Conservation (phyloP, 768 basidiomycete species). For the Saitozyma sp. region DNA sequence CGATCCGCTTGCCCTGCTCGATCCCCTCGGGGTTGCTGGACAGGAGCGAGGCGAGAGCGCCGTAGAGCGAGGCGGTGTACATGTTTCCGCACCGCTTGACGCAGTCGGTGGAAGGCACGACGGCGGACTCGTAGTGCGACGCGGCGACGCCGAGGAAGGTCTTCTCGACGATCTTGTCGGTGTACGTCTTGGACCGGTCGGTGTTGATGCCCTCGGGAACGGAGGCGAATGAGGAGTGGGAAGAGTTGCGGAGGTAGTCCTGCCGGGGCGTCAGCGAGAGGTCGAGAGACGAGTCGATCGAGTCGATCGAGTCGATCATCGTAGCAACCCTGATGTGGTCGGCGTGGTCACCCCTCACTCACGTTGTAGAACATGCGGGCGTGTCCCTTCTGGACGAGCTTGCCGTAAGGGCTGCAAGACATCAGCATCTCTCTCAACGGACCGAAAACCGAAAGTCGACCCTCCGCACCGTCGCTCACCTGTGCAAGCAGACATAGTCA, state of each 20-base stretch:
- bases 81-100: constrained; percentile 94
- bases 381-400: constrained; percentile 96
- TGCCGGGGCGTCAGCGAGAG: constrained; percentile 52
- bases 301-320: no score
- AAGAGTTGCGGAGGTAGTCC: constrained; percentile 83
- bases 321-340: neutral
- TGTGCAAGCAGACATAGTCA: constrained; percentile 93
- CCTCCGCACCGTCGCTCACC: constrained; percentile 27
- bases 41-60: constrained; percentile 84
- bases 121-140: constrained; percentile 68
- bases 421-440: neutral
- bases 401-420: constrained; percentile 81
- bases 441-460: no score
- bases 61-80: constrained; percentile 96
- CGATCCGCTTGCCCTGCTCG: constrained; percentile 71
- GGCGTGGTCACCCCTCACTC: constrained; percentile 8
- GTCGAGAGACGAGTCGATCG: no score
- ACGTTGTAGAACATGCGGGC: constrained; percentile 67
- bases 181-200: constrained; percentile 70
- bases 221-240: constrained; percentile 61
- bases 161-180: constrained; percentile 96
- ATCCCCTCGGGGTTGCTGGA: constrained; percentile 71
- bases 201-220: constrained; percentile 67
- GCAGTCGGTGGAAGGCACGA: constrained; percentile 79
- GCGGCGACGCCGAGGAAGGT: constrained; percentile 81